Evolutionary conservation across 2,329 filamentous ascomycete genomes (phyloP), one percentile per base, ranked within the genome.

Genomic region (Verticillium albo-atrum): DNA sequence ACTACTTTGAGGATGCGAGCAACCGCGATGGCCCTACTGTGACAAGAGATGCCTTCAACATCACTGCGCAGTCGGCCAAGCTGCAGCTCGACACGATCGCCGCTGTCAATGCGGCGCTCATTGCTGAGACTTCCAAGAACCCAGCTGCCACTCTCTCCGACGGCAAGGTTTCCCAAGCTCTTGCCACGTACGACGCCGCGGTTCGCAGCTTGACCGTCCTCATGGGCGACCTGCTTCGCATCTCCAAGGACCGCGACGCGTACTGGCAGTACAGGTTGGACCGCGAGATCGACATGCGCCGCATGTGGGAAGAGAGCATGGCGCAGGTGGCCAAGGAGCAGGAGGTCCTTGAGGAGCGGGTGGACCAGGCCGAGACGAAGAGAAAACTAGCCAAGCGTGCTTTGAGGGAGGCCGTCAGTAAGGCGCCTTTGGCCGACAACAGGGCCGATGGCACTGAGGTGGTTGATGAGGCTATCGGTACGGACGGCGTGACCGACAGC

Each of bases 261-360:
- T 97, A 96, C 72, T 99, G 95, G 95, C 94, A 98, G 73, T 96
- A 96, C 71, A 88, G 93, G 15, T 80, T 99, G 47, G 93, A 97
- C 66, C 89, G 92, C 58, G 95, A 99, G 76, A 88, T 89, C 51
- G 91, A 97, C 71, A 89, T 98, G 76, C 87, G 95, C 37, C 89
- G 91, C 61, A 91, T 99, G 86, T 99, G 95, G 95, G 95, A 99
- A 75, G 95, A 99, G 69, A 98, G 93, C 75, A 97, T 99, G 95
- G 92, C 95, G 10, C 88, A 93, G 68, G 90, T 99, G n/a, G 95
- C 93, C 20, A 88, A 87, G 59, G 95, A 99, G 72, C 95, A 99
- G 68, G 95, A 98, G 74, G 85, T 92, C 56, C 82, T 99, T 1
- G 92, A 98, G 71, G 91, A 86, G 35, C 89, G 88, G 60, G 90